Evolutionary conservation across 1,284 basidiomycete species (phyloP), one percentile per base, ranked within the genome.

Genomic region (Cutaneotrichosporon cavernicola): DNA sequence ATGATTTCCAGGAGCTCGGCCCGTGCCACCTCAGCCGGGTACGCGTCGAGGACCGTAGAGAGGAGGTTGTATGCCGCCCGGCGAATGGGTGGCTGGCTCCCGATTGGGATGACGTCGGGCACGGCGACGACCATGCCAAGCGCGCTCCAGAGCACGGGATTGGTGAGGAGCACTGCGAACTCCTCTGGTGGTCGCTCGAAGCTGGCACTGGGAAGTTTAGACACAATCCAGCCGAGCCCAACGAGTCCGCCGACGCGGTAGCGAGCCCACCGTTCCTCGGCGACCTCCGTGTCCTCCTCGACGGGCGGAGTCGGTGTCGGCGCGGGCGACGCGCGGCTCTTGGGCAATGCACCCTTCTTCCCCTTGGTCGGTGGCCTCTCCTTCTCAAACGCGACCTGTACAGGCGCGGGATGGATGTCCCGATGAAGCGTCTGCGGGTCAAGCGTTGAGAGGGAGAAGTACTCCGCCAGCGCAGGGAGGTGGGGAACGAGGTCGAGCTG

Each of bases 171-270:
- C 1, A 56, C 56, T 3, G 67, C 16, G 2, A 78, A 51, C 14
- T 74, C 72, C 3, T 61, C 62, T 5, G 76, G 63, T n/a, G 72
- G 66, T 21, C 61, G 22, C 14, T 43, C 16, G 18, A 74, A 70
- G 61, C 67, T 55, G 31, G 64, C 4, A 5, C 61, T 57, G 2
- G 70, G 34, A 1, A 74, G 62, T 63, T 75, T 73, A 59, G 72
- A 69, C 5, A 76, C 40, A 2, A 78, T 74, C 86, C 87, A 90
- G 63, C 83, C 82, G 8, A 90, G 73, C 7, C 88, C 86, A 3
- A 90, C 87, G 14, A 95, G 81, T 0, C 88, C 91, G 16, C 87
- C 86, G 10, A 89, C 84, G 43, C 91, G 83, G 66, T 93, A 76
- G 59, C 91, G 83, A 0, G 89, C 89, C 67, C 84, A 85, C 51